Base-by-base conservation (phyloP, 768 basidiomycete species). In the Mycena maculata region DNA sequence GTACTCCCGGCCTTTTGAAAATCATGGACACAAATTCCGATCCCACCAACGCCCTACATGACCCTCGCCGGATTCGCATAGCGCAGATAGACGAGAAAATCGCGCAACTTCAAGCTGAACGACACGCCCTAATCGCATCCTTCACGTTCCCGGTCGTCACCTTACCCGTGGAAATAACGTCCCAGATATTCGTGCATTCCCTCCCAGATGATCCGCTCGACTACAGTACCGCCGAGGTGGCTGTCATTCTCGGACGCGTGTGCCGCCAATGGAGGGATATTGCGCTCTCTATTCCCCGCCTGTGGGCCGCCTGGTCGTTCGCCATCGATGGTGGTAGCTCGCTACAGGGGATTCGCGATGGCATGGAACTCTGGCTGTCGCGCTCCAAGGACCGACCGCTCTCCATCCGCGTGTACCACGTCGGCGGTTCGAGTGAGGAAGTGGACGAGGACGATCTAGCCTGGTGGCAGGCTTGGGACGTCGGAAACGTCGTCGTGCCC, bases 261-360 rank as follows among this genome's bases (percentile, higher is more conserved):
- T 67, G 65, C 41, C 58, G 53, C 31, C 59, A 56, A 2, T 67
- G 65, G 65, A 44, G 59, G n/a, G 65, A 44, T 9, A 48, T 67
- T 27, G 59, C 57, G 3, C 28, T 66, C 20, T 33, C 65, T 13
- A 31, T 52, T 5, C 49, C 65, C 31, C 50, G 55, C 23, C 22
- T 67, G 18, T 67, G 65, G 65, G 56, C 33, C 27, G 4, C 52
- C 20, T 48, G 38, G 42, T 48, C 65, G 1, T 25, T 67, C 44
- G 53, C 52, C n/a, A 49, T 61, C 15, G 65, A 67, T 38, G 44
- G 58, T 18, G 5, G 28, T 30, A 22, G 25, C n/a, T 16, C 42
- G 2, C 22, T 27, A 3, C 20, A 23, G 2, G 28, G 31, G 9
- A 48, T 54, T 25, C 1, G n/a, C 16, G 13, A 1, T 1, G 20